Conservation (phyloP, 176 grass and related monocot species). For the Carex kokanica region DNA sequence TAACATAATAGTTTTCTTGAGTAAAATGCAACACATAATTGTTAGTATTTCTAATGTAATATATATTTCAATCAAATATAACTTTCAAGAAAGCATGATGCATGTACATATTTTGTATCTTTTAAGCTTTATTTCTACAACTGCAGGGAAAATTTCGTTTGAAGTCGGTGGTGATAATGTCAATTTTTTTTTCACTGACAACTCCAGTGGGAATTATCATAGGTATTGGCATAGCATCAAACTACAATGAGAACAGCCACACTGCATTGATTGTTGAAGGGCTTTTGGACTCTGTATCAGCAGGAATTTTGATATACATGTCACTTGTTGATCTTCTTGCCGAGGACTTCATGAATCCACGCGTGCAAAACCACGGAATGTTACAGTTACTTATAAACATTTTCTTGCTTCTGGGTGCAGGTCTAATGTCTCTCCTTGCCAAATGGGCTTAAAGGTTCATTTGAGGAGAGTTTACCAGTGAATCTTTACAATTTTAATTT, state of each 20-base stretch:
- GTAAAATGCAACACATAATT: neutral
- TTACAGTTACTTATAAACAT: conserved; percentile 51
- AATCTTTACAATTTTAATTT: neutral
- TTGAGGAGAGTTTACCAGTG: neutral
- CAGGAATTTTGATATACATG: conserved; percentile 72
- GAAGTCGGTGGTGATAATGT: conserved; percentile 41
- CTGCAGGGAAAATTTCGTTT: conserved; percentile 51
- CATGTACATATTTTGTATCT: neutral
- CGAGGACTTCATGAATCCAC: conserved; percentile 66
- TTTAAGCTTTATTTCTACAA: neutral
- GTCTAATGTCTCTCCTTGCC: conserved; percentile 65
- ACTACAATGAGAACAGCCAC: conserved; percentile 57
- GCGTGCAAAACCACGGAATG: conserved; percentile 44
- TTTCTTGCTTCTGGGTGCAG: conserved; percentile 42
- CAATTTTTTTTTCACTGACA: conserved; percentile 60
- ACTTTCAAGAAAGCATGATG: neutral
- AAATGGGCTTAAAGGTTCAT: conserved; percentile 45
- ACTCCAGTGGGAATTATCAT: conserved; percentile 57
- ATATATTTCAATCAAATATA: neutral
- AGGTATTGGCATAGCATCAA: conserved; percentile 40
- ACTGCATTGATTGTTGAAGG: conserved; percentile 56
- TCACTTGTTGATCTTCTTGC: conserved; percentile 66
- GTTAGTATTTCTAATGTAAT: neutral
- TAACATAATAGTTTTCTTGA: neutral
- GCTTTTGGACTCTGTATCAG: conserved; percentile 45